A percentile compares a stretch with the other conserved stretches of the same genome.
phyloP scores from a whole-genome alignment of 805 yeast species.

The Jamesozyma lodderae region DNA sequence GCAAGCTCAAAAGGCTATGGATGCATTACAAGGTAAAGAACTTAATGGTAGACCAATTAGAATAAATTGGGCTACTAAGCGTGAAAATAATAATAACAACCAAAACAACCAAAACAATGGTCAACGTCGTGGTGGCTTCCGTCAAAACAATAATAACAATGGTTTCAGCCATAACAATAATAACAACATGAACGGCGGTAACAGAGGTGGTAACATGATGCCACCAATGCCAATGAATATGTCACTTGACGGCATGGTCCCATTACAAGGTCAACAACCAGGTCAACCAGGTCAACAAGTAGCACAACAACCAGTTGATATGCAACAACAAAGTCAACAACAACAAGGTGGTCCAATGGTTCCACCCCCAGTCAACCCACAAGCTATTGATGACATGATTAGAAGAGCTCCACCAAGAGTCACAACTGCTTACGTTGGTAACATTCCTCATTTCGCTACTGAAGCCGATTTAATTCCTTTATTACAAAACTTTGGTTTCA shows the following conservation, averaged over 20 bases:
- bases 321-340: slow-evolving; percentile 34
- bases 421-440: slow-evolving; percentile 81
- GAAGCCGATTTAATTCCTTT: slow-evolving; percentile 67
- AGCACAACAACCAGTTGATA: slow-evolving; percentile 27
- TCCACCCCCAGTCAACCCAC: slow-evolving; percentile 37
- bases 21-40: slow-evolving; percentile 63
- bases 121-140: slow-evolving; percentile 18
- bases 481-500: slow-evolving; percentile 71
- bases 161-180: slow-evolving; percentile 8
- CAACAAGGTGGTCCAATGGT: slow-evolving; percentile 17
- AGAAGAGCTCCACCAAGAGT: slow-evolving; percentile 61
- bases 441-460: slow-evolving; percentile 66
- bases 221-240: slow-evolving; percentile 14
- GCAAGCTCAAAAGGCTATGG: slow-evolving; percentile 69
- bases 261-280: slow-evolving; percentile 14
- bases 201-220: slow-evolving; percentile 6
- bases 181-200: background rate
- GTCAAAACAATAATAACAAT: slow-evolving; percentile 19
- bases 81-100: slow-evolving; percentile 32
- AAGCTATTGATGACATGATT: slow-evolving; percentile 58
- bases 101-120: slow-evolving; percentile 15
- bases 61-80: slow-evolving; percentile 83
- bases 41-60: slow-evolving; percentile 70
- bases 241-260: slow-evolving; percentile 15
- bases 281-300: slow-evolving; percentile 8